These are phyloP conservation scores for Tetragonia tetragonoides DNA, from an alignment of 148 eudicot genomes.

Conservation along the genomic window DNA sequence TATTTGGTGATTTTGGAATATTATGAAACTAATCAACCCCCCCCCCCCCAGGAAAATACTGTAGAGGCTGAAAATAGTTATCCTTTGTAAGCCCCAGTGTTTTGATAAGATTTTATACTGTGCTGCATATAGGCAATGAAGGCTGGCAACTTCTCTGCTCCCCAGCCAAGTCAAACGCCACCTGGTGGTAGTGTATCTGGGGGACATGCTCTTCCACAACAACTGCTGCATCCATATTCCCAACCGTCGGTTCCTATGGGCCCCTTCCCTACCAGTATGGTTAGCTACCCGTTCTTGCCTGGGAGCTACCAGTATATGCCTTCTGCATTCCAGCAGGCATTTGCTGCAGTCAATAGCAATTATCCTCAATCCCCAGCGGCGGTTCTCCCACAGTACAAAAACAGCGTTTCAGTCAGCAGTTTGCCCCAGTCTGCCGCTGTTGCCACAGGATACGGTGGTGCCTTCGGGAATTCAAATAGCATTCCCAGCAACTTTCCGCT, in stretches of 20 bases:
- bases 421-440: slow-evolving; percentile 79
- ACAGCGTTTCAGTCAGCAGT: slow-evolving; percentile 58
- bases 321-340: slow-evolving; percentile 75
- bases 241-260: slow-evolving; percentile 78
- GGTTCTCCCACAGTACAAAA: slow-evolving; percentile 77
- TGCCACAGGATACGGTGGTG: slow-evolving; percentile 80
- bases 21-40: too few relatives aligned
- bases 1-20: too few relatives aligned
- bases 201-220: slow-evolving; percentile 71
- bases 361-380: slow-evolving; percentile 75
- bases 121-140: slow-evolving; percentile 52
- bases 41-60: too few relatives aligned
- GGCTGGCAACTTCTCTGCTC: slow-evolving; percentile 45
- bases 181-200: slow-evolving; percentile 55
- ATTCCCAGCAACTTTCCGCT: slow-evolving; percentile 63
- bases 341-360: slow-evolving; percentile 60
- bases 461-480: slow-evolving; percentile 64
- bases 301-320: slow-evolving; percentile 83
- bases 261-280: slow-evolving; percentile 63
- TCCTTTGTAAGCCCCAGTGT: not conserved
- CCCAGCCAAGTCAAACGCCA: slow-evolving; percentile 56
- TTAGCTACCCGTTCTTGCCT: slow-evolving; percentile 68
- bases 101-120: not conserved
- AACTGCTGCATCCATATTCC: slow-evolving; percentile 67
- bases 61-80: too few relatives aligned